Evolutionary conservation across 1,284 basidiomycete genomes (phyloP), one percentile per base, ranked within the genome.

Genomic region (Rhodotorula sp.): DNA sequence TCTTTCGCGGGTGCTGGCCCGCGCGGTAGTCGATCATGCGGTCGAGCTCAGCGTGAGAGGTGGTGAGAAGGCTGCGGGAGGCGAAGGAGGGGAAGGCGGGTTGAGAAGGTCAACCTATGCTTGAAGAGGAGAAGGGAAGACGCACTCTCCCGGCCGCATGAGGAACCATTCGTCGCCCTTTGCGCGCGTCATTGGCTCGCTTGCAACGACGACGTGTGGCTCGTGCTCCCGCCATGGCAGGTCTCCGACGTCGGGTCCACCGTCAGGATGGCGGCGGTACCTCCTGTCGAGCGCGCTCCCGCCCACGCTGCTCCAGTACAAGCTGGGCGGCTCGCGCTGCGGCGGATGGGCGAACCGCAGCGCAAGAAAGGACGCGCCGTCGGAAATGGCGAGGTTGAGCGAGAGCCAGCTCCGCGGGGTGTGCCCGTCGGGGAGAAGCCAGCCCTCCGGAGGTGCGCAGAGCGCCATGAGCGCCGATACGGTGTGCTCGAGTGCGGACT

Each of bases 131-230:
- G 46, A 15, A 22, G 36, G 37, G 22, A 19, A 54, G 6, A 70
- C 64, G 39, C 53, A 54, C 57, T 63, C 34, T 21, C 61, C 61
- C 2, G 37, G 21, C 44, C n/a, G 17, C 21, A 66, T 15, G 12
- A 46, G 32, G 13, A 37, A 1, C 70, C 70, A 71, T 44, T 51
- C 36, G n/a, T 63, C 58, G 25, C 48, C 39, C 12, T 46, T 25
- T 3, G 50, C 37, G 29, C 29, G 1, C 13, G 61, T 71, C 70
- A 67, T 67, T 1, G 70, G 70, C n/a, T 71, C 70, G 56, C 65
- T 67, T 22, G 65, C 70, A 27, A 71, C 70, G 41, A 71, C 70
- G 53, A 71, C 57, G 32, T 71, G 70, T 27, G 51, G 32, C 32
- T 29, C 34, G 36, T 67, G 61, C 25, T 36, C 21, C 13, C 27